Conservation (phyloP, 2,329 filamentous ascomycete genomes). For the Aspergillus sp. region DNA sequence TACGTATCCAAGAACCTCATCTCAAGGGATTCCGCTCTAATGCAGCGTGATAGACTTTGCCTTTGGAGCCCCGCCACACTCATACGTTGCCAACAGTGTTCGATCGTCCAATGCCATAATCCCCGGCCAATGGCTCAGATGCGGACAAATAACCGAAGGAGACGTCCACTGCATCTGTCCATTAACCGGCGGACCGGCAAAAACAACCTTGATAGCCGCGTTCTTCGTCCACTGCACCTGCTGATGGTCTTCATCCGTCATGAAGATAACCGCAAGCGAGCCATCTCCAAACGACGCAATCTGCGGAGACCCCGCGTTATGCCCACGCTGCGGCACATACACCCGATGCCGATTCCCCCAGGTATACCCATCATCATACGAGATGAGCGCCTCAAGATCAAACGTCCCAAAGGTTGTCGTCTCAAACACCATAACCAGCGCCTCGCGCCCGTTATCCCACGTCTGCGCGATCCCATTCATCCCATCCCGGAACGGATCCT, state of each 20-base stretch:
- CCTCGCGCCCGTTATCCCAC: constrained; percentile 37
- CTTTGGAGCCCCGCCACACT: constrained; percentile 31
- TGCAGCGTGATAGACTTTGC: constrained; percentile 28
- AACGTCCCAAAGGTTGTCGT: constrained; percentile 49
- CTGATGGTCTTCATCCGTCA: constrained; percentile 51
- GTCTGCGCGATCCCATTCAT: constrained; percentile 52
- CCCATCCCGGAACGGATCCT: constrained; percentile 40
- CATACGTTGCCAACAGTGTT: constrained; percentile 35
- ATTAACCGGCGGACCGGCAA: constrained; percentile 36
- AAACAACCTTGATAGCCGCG: constrained; percentile 49
- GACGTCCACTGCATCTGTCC: constrained; percentile 42
- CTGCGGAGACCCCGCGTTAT: constrained; percentile 52
- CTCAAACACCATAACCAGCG: constrained; percentile 53
- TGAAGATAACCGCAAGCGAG: constrained; percentile 51
- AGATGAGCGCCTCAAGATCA: constrained; percentile 51
- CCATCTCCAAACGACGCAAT: constrained; percentile 47
- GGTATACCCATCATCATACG: constrained; percentile 49
- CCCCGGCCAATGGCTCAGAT: constrained; percentile 46
- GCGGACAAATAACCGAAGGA: constrained; percentile 36
- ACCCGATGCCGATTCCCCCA: constrained; percentile 49
- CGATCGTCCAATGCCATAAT: constrained; percentile 34
- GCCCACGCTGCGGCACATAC: constrained; percentile 42
- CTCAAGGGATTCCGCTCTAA: not conserved
- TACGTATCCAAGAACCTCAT: not conserved
- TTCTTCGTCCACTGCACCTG: constrained; percentile 44